Evolutionary conservation across 768 basidiomycete species (phyloP).

Genomic region (Pisolithus tinctorius): DNA sequence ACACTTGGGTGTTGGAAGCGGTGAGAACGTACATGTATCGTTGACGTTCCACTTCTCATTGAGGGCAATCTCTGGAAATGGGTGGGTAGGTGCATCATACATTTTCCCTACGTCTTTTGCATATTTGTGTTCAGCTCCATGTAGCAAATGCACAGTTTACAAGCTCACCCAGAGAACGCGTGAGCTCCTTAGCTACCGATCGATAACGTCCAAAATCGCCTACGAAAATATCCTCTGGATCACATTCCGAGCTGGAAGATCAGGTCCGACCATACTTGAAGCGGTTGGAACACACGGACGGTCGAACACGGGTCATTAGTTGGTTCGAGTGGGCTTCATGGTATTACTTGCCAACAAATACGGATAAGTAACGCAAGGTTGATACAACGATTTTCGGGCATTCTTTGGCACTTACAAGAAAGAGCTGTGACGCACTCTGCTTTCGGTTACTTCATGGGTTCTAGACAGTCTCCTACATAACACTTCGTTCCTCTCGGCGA

Average conservation of each 20-base stretch:
- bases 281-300: slow-evolving; percentile 37
- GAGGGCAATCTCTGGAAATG: slow-evolving; percentile 81
- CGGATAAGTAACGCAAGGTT: no score
- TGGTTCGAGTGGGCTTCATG: slow-evolving; percentile 32
- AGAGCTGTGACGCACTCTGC: no score
- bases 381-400: no score
- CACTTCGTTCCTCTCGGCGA: no score
- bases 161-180: slow-evolving; percentile 53
- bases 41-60: slow-evolving; percentile 90
- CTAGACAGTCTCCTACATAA: no score
- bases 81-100: slow-evolving; percentile 45
- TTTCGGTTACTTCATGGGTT: no score
- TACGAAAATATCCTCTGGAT: slow-evolving; percentile 82
- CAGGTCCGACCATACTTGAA: slow-evolving; percentile 33
- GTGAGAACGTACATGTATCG: slow-evolving; percentile 71
- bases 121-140: slow-evolving; percentile 45
- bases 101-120: no score
- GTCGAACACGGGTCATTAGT: slow-evolving; percentile 53
- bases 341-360: no score
- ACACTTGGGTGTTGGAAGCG: slow-evolving; percentile 66
- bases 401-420: no score
- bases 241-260: slow-evolving; percentile 57
- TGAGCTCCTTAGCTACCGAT: slow-evolving; percentile 73
- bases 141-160: slow-evolving; percentile 47
- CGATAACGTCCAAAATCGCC: slow-evolving; percentile 70